Conservation (phyloP, 768 basidiomycete genomes). For the Grammothele lineata region DNA sequence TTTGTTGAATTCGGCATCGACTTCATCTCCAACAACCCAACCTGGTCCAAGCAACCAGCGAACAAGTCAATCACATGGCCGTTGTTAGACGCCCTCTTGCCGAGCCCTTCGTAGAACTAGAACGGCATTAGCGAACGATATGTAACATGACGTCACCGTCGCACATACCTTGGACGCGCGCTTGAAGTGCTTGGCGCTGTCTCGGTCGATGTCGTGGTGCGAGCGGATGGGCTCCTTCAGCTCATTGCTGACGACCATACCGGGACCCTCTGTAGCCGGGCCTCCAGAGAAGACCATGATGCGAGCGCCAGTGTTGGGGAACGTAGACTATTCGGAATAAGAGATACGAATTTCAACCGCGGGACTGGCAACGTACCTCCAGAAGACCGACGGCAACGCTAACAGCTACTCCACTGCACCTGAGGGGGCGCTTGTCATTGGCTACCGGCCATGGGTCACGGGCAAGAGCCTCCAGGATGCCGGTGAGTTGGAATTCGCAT, state of each 20-base stretch:
- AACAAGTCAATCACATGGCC: slow-evolving; percentile 95
- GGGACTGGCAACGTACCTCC: slow-evolving; percentile 48
- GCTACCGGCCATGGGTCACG: slow-evolving; percentile 98
- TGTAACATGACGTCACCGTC: background rate
- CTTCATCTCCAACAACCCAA: slow-evolving; percentile 97
- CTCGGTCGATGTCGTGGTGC: slow-evolving; percentile 97
- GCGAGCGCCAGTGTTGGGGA: slow-evolving; percentile 92
- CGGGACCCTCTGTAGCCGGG: slow-evolving; percentile 93
- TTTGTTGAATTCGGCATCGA: slow-evolving; percentile 93
- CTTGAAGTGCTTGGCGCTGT: slow-evolving; percentile 96
- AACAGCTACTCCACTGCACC: slow-evolving; percentile 93
- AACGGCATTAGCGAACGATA: slow-evolving; percentile 1
- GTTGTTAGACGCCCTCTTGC: slow-evolving; percentile 89
- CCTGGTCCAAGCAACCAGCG: slow-evolving; percentile 96
- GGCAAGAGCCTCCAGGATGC: slow-evolving; percentile 80
- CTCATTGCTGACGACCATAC: slow-evolving; percentile 94
- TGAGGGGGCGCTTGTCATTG: slow-evolving; percentile 85
- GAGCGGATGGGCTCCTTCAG: slow-evolving; percentile 96
- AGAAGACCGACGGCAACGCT: slow-evolving; percentile 90
- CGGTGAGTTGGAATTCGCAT: slow-evolving; percentile 94
- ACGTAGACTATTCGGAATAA: slow-evolving; percentile 56
- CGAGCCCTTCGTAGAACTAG: slow-evolving; percentile 93
- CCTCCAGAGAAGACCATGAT: slow-evolving; percentile 97
- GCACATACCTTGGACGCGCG: slow-evolving; percentile 82
- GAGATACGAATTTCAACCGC: too few relatives aligned